Evolutionary conservation across 1,284 basidiomycete genomes (phyloP).

Genomic region (Calocybe gambosa): DNA sequence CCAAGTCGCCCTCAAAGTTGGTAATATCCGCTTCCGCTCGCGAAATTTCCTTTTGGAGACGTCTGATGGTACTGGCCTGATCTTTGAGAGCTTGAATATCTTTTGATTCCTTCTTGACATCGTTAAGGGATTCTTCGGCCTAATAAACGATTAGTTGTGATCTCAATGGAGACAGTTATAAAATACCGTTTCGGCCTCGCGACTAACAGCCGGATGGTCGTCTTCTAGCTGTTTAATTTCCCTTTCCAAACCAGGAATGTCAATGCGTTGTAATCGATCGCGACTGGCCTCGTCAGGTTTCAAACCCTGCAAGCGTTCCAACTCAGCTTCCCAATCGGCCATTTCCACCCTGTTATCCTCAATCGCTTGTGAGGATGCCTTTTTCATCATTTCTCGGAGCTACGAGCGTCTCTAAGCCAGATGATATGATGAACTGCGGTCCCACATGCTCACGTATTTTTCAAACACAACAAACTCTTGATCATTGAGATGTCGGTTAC

Average conservation of each 20-base stretch:
- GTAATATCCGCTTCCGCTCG: slow-evolving; percentile 60
- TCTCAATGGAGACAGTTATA: slow-evolving; percentile 2
- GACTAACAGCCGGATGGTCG: slow-evolving; percentile 43
- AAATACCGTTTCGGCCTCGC: slow-evolving; percentile 52
- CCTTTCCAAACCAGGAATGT: slow-evolving; percentile 64
- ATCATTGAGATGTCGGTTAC: slow-evolving; percentile 64
- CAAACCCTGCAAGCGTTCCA: slow-evolving; percentile 53
- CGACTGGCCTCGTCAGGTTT: slow-evolving; percentile 47
- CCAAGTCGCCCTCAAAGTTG: slow-evolving; percentile 66
- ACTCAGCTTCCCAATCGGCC: slow-evolving; percentile 54
- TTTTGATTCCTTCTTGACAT: slow-evolving; percentile 47
- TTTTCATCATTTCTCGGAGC: slow-evolving; percentile 53
- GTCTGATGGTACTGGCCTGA: slow-evolving; percentile 56
- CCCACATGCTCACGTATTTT: slow-evolving; percentile 43
- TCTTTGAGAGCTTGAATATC: slow-evolving; percentile 65
- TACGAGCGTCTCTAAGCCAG: slow-evolving; percentile 19
- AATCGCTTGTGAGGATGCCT: slow-evolving; percentile 35
- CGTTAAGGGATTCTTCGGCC: slow-evolving; percentile 43
- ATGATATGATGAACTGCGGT: not conserved
- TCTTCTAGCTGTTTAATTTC: slow-evolving; percentile 56
- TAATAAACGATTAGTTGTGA: slow-evolving; percentile 20
- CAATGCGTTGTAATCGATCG: slow-evolving; percentile 49
- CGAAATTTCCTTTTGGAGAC: slow-evolving; percentile 61
- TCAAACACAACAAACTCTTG: slow-evolving; percentile 62
- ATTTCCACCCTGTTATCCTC: slow-evolving; percentile 42